phyloP scores from a whole-genome alignment of 371 early-diverging fungal genomes.

The Smittium mucronatum region DNA sequence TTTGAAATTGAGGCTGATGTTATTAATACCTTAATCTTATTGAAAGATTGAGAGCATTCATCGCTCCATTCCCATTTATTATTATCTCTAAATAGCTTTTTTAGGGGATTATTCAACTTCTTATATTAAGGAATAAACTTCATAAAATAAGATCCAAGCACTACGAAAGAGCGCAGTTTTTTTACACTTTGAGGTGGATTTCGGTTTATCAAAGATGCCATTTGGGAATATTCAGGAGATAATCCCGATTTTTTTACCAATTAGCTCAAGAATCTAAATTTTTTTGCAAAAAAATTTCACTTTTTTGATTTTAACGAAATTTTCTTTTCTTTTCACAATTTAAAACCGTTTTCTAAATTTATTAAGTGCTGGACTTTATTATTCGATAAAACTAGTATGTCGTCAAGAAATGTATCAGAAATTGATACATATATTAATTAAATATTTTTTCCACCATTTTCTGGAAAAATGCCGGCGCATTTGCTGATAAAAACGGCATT shows the following conservation, averaged over 20 bases:
- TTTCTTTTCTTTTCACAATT: neutral
- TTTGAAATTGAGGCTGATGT: neutral
- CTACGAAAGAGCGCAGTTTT: neutral
- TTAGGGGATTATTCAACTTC: neutral
- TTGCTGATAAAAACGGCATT: neutral
- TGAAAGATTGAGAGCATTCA: neutral
- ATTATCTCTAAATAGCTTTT: neutral
- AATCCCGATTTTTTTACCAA: neutral
- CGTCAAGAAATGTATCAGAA: neutral
- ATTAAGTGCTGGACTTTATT: neutral
- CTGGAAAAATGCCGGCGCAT: neutral
- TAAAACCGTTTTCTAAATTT: neutral
- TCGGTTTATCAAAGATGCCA: neutral
- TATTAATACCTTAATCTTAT: neutral
- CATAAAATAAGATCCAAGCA: neutral
- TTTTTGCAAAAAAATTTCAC: neutral
- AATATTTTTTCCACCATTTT: neutral
- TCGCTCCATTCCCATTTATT: neutral
- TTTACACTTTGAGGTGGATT: neutral
- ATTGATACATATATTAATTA: neutral
- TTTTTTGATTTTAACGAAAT: neutral
- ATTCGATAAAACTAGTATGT: neutral
- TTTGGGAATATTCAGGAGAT: neutral
- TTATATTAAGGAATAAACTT: neutral
- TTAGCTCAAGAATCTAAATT: neutral